Conservation (phyloP, 2,329 filamentous ascomycete genomes). For the Davidsoniella neocaledoniae region DNA sequence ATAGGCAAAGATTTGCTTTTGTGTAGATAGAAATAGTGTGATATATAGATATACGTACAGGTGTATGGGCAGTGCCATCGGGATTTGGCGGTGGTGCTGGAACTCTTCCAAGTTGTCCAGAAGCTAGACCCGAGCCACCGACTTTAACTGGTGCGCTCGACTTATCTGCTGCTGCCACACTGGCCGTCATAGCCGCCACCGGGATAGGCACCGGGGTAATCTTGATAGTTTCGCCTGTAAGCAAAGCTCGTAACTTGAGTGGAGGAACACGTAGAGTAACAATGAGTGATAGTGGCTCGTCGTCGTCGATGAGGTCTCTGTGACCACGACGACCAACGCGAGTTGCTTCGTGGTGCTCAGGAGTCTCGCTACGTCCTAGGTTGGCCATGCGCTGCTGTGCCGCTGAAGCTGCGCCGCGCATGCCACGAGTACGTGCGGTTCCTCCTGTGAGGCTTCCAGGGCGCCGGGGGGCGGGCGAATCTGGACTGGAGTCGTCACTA, state of each 20-base stretch:
- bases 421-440: slow-evolving; percentile 70
- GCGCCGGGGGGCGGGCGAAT: slow-evolving; percentile 71
- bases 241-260: slow-evolving; percentile 51
- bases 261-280: slow-evolving; percentile 60
- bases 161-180: neutral
- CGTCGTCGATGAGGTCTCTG: slow-evolving; percentile 60
- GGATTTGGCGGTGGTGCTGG: slow-evolving; percentile 47
- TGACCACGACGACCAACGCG: slow-evolving; percentile 45
- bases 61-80: slow-evolving; percentile 36
- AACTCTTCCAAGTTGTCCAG: slow-evolving; percentile 46
- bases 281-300: slow-evolving; percentile 51
- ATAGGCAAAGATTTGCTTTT: neutral
- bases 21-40: neutral
- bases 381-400: slow-evolving; percentile 80
- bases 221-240: slow-evolving; percentile 30
- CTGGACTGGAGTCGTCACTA: slow-evolving; percentile 71
- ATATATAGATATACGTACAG: slow-evolving; percentile 35
- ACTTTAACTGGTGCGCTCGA: neutral
- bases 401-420: slow-evolving; percentile 74
- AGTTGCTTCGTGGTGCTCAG: slow-evolving; percentile 59
- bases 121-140: slow-evolving; percentile 21
- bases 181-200: slow-evolving; percentile 1
- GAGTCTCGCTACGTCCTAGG: slow-evolving; percentile 71
- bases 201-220: slow-evolving; percentile 14
- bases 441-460: slow-evolving; percentile 37